Conservation (phyloP, 148 eudicot species). For the Pouteria glomerata region DNA sequence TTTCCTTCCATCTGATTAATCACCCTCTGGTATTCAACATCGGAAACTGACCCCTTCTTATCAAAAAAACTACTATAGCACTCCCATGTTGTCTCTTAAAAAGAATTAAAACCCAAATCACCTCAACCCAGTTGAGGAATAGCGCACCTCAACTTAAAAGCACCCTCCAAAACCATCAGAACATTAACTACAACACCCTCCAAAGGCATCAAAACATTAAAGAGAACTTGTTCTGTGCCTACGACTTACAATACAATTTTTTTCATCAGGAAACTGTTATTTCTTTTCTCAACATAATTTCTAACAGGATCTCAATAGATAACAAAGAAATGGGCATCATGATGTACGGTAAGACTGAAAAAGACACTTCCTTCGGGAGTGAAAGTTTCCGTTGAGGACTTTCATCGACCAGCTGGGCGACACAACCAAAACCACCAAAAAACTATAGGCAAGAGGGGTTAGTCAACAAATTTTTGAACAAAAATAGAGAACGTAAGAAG, state of each 20-base stretch:
- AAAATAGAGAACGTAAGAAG: not conserved
- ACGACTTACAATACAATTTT: too few species aligned
- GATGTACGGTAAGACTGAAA: not conserved
- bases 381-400: constrained; percentile 8
- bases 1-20: constrained; percentile 13
- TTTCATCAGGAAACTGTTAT: too few species aligned
- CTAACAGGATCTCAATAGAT: too few species aligned
- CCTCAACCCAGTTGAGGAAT: constrained; percentile 20
- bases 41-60: constrained; percentile 35
- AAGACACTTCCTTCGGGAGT: not conserved
- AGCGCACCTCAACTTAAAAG: constrained; percentile 27
- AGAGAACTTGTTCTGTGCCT: too few species aligned
- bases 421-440: not conserved
- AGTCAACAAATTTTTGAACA: not conserved
- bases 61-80: constrained; percentile 26
- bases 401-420: not conserved
- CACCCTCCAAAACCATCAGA: constrained; percentile 36
- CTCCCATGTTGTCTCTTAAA: constrained; percentile 32
- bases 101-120: constrained; percentile 22
- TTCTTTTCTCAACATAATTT: not conserved
- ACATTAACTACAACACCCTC: not conserved
- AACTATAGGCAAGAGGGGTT: too few species aligned
- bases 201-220: too few species aligned
- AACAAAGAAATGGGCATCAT: not conserved
- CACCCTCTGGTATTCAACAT: constrained; percentile 13